Conservation (phyloP, 2,329 filamentous ascomycete genomes). For the Diaporthe batatas region DNA sequence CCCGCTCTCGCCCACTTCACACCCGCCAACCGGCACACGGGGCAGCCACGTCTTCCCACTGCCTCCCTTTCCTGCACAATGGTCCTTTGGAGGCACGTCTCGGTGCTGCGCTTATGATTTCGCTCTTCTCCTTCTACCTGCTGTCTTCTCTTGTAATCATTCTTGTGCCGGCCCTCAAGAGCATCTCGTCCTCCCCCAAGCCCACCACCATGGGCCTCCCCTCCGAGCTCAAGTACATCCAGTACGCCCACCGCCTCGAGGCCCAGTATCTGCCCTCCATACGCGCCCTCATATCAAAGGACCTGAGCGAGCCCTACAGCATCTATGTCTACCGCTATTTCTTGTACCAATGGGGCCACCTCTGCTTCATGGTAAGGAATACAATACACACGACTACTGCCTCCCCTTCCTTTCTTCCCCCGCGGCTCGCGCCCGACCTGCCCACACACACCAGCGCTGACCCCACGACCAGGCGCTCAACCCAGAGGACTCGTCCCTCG, state of each 20-base stretch:
- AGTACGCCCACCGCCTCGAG: constrained; percentile 73
- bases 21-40: constrained; percentile 17
- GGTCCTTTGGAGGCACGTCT: constrained; percentile 14
- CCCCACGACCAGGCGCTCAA: constrained; percentile 65
- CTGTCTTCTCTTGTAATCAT: constrained; percentile 34
- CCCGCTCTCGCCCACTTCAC: constrained; percentile 10
- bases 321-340: constrained; percentile 99
- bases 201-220: constrained; percentile 50
- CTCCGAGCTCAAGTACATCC: constrained; percentile 68
- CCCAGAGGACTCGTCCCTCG: constrained; percentile 72
- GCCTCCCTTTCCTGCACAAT: constrained; percentile 4
- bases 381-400: not conserved
- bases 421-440: not conserved
- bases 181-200: constrained; percentile 10
- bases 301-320: constrained; percentile 97
- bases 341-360: constrained; percentile 94
- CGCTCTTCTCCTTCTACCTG: constrained; percentile 38
- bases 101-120: constrained; percentile 38
- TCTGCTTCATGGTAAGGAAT: constrained; percentile 89
- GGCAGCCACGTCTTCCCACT: constrained; percentile 14
- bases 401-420: constrained; percentile 31
- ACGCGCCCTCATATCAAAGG: constrained; percentile 92
- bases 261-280: constrained; percentile 83
- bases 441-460: constrained; percentile 6
- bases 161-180: constrained; percentile 32